These are phyloP conservation scores for Teratosphaeria epicoccoides DNA, from an alignment of 2,329 filamentous ascomycete species.

Conservation along the genomic window DNA sequence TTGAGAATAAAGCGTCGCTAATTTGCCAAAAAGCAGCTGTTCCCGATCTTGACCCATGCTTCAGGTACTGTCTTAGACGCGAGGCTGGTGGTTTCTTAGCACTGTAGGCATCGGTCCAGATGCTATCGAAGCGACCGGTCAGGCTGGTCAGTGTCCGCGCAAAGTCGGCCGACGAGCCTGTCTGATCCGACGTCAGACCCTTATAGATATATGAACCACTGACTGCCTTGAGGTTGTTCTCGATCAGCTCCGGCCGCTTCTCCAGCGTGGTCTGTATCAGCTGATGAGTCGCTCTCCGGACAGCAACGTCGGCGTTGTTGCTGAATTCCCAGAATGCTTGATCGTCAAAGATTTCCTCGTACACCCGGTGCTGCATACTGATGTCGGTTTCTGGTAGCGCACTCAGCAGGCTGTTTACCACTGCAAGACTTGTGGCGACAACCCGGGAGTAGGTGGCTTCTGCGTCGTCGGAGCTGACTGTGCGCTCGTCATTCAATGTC, in stretches of 20 bases:
- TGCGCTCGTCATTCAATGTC: constrained; percentile 81
- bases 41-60: constrained; percentile 75
- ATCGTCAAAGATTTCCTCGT: constrained; percentile 56
- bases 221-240: constrained; percentile 42
- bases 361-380: constrained; percentile 48
- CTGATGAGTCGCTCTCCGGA: constrained; percentile 48
- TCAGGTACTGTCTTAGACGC: constrained; percentile 60
- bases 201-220: constrained; percentile 63
- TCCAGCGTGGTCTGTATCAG: constrained; percentile 42
- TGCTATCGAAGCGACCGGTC: constrained; percentile 52
- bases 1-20: constrained; percentile 50
- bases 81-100: constrained; percentile 47
- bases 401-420: constrained; percentile 44
- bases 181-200: constrained; percentile 60
- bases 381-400: constrained; percentile 41
- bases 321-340: constrained; percentile 51
- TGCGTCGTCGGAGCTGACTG: constrained; percentile 72
- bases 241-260: constrained; percentile 33
- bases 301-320: constrained; percentile 44
- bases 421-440: constrained; percentile 46
- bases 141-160: constrained; percentile 56
- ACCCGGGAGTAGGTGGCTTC: constrained; percentile 78
- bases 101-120: constrained; percentile 61
- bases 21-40: constrained; percentile 61
- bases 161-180: constrained; percentile 62